These are phyloP conservation scores for Myochromella boudieri DNA, from an alignment of 768 basidiomycete species.

Conservation along the genomic window DNA sequence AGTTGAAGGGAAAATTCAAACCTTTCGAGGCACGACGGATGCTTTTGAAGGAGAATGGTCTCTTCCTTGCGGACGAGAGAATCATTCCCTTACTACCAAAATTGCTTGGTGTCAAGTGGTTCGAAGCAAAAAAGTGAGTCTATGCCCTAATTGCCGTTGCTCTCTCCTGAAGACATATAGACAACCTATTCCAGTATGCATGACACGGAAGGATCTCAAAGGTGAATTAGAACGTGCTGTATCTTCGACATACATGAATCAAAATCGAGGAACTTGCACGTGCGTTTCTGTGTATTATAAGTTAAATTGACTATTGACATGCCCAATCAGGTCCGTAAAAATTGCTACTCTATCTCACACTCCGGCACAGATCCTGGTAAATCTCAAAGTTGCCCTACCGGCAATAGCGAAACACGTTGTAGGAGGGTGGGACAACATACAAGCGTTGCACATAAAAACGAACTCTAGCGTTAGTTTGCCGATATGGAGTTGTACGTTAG, in stretches of 20 bases:
- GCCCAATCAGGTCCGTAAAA: constrained; percentile 69
- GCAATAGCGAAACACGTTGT: constrained; percentile 67
- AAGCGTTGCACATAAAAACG: constrained; percentile 88
- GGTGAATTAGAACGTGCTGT: constrained; percentile 90
- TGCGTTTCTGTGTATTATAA: constrained; percentile 40
- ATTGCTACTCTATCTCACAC: constrained; percentile 74
- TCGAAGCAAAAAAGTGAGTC: constrained; percentile 91
- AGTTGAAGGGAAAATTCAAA: constrained; percentile 93
- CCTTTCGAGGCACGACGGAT: constrained; percentile 80
- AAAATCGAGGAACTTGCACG: constrained; percentile 92
- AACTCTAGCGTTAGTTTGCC: constrained; percentile 83
- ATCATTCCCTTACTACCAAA: constrained; percentile 85
- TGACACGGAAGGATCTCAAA: constrained; percentile 89
- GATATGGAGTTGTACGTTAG: constrained; percentile 84
- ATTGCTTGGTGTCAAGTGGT: constrained; percentile 87
- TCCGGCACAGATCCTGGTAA: constrained; percentile 71
- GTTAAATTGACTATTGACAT: background rate
- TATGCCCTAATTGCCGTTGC: background rate
- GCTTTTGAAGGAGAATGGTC: constrained; percentile 82
- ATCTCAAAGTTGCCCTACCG: constrained; percentile 79
- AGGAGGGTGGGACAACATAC: constrained; percentile 89
- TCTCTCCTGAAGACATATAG: constrained; percentile 38
- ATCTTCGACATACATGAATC: constrained; percentile 93
- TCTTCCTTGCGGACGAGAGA: constrained; percentile 93
- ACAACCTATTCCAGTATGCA: constrained; percentile 92